Evolutionary conservation across 2,329 filamentous ascomycete species (phyloP).

Genomic region (Paecilomyces sp.): DNA sequence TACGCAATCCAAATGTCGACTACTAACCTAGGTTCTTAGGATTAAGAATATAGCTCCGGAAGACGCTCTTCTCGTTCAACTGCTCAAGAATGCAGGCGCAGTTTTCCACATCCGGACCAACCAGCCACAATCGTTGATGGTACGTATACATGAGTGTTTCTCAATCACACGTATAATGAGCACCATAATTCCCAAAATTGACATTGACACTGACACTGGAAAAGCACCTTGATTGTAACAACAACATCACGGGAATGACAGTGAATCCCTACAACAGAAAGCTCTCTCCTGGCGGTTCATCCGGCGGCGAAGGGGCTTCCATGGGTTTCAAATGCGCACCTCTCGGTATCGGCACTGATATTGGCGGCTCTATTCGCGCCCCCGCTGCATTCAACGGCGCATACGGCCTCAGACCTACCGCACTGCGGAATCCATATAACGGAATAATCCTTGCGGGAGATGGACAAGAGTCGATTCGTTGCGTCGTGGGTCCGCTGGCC

Average conservation of each 20-base stretch:
- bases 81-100: slow-evolving; percentile 30
- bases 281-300: slow-evolving; percentile 36
- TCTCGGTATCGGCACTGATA: slow-evolving; percentile 41
- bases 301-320: slow-evolving; percentile 38
- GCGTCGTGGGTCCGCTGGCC: slow-evolving; percentile 22
- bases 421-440: slow-evolving; percentile 22
- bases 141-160: slow-evolving; percentile 11
- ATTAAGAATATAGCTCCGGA: slow-evolving; percentile 26
- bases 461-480: slow-evolving; percentile 33
- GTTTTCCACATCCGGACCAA: slow-evolving; percentile 39
- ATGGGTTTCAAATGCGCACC: slow-evolving; percentile 35
- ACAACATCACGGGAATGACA: slow-evolving; percentile 35
- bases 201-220: slow-evolving; percentile 3
- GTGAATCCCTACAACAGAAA: slow-evolving; percentile 34
- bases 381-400: slow-evolving; percentile 40
- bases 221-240: slow-evolving; percentile 29
- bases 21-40: slow-evolving; percentile 12
- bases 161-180: background rate
- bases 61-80: slow-evolving; percentile 26
- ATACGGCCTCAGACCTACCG: slow-evolving; percentile 38
- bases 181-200: background rate
- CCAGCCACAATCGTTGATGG: slow-evolving; percentile 35
- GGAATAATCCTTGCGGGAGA: slow-evolving; percentile 20
- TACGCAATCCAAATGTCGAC: slow-evolving; percentile 23
- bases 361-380: slow-evolving; percentile 40